These are phyloP conservation scores for Thuja plicata DNA, from an alignment of 83 land plant species.

Conservation along the genomic window DNA sequence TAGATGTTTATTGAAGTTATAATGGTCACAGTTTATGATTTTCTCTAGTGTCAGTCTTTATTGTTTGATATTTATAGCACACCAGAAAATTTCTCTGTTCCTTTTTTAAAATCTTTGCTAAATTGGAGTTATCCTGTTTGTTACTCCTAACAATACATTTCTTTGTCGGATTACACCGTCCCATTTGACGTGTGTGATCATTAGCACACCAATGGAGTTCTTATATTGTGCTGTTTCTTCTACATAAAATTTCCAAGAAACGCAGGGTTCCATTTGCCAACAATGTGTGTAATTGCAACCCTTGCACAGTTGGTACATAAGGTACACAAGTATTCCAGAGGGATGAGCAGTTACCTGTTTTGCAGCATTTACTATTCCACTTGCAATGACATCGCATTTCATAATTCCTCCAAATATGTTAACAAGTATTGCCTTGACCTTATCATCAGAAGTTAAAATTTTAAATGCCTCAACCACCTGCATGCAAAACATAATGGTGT, in stretches of 20 bases:
- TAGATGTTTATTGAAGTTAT: not conserved
- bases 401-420: slow-evolving; percentile 99
- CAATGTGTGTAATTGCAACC: not conserved
- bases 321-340: not conserved
- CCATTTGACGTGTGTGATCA: not conserved
- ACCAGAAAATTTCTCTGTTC: not conserved
- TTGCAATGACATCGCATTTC: slow-evolving; percentile 98
- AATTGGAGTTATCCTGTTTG: not conserved
- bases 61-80: no score
- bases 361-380: slow-evolving; percentile 99
- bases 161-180: not conserved
- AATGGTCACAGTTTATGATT: not conserved
- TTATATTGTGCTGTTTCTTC: not conserved
- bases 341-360: slow-evolving; percentile 61
- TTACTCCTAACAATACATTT: not conserved
- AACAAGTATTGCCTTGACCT: slow-evolving; percentile 95
- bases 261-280: not conserved
- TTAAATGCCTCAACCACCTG: slow-evolving; percentile 98
- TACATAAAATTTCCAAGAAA: not conserved
- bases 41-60: not conserved
- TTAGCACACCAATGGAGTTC: not conserved
- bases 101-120: not conserved
- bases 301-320: not conserved
- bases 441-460: slow-evolving; percentile 85
- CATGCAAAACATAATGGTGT: slow-evolving; percentile 3